Evolutionary conservation across 2,329 filamentous ascomycete species (phyloP), one percentile per base, ranked within the genome.

Genomic region (Ophidiomyces ophidiicola): DNA sequence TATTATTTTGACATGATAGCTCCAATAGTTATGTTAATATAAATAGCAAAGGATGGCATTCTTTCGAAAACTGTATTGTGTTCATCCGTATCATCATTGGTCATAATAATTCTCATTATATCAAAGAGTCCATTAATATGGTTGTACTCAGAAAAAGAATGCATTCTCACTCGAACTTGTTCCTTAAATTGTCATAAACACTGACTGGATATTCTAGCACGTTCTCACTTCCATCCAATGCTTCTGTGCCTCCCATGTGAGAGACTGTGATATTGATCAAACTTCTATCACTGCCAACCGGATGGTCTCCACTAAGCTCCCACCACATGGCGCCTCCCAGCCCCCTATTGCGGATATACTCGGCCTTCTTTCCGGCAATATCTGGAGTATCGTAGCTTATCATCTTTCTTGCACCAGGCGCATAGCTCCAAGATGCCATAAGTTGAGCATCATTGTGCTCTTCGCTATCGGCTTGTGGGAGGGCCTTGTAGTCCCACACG

Each of bases 261-360:
- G 39, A 15, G 5, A 45, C 40, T 6, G 36, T 42, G 2, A 36
- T 21, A 26, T 43, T 45, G 20, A 45, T 36, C 40, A 45, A 32
- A 19, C 44, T 45, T 19, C 40, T 33, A 10, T 43, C 44, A 19
- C 43, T 6, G 12, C 17, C 26, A 15, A 45, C 34, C n/a, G 44
- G 44, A 31, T 34, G 41, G 26, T 94, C 88, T 1, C 74, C 79
- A 53, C 80, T 88, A 50, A 76, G 83, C 64, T 94, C 87, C 83
- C 83, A 92, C 85, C 85, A 96, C 87, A 96, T 94, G 11, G 73
- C 84, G n/a, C 88, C 88, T 1, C 86, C 87, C 0, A 94, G 69
- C 0, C 74, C 68, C 29, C 70, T 64, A 12, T 72, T 57, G 53
- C 68, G 71, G 53, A 94, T 74, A 57, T 77, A 94, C 8, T 72